A percentile compares a stretch with the other conserved stretches of the same genome.
These are phyloP conservation scores for Balamuthia mandrillaris DNA, from an alignment of 208 protist species.

Conservation along the genomic window DNA sequence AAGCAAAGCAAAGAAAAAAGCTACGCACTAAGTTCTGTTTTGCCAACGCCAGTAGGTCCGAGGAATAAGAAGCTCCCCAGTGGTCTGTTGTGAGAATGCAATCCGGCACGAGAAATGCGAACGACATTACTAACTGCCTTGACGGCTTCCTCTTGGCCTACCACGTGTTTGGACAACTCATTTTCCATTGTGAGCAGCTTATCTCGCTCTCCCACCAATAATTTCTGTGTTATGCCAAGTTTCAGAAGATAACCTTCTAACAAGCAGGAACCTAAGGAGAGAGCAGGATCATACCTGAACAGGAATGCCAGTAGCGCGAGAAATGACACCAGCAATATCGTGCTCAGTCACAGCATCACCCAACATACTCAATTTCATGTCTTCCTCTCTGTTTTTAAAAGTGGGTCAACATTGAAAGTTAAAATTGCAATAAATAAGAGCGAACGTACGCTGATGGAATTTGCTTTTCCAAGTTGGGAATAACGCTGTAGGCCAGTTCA, in stretches of 20 bases:
- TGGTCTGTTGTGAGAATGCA: conserved; percentile 83
- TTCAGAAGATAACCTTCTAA: background rate
- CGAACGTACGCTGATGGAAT: conserved; percentile 58
- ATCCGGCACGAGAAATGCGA: conserved; percentile 87
- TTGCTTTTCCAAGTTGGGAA: conserved; percentile 87
- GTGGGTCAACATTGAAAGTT: background rate
- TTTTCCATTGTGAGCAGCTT: conserved; percentile 73
- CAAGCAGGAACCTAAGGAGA: background rate
- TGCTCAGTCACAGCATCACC: conserved; percentile 79
- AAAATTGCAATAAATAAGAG: background rate
- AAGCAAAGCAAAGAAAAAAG: conserved; percentile 88
- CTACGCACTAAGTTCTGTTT: conserved; percentile 94
- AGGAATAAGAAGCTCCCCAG: conserved; percentile 65
- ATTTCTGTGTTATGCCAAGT: no score
- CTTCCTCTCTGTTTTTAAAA: conserved; percentile 37
- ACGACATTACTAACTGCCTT: conserved; percentile 88
- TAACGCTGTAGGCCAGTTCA: conserved; percentile 92
- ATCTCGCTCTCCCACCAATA: conserved; percentile 62
- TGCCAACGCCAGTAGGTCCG: conserved; percentile 66
- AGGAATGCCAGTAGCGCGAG: conserved; percentile 95
- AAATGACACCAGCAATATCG: conserved; percentile 92
- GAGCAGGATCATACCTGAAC: conserved; percentile 62
- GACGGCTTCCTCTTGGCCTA: conserved; percentile 95
- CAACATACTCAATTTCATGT: conserved; percentile 70
- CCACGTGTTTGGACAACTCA: conserved; percentile 81